phyloP scores from a whole-genome alignment of 1,284 basidiomycete genomes.

The Malassezia nana region DNA sequence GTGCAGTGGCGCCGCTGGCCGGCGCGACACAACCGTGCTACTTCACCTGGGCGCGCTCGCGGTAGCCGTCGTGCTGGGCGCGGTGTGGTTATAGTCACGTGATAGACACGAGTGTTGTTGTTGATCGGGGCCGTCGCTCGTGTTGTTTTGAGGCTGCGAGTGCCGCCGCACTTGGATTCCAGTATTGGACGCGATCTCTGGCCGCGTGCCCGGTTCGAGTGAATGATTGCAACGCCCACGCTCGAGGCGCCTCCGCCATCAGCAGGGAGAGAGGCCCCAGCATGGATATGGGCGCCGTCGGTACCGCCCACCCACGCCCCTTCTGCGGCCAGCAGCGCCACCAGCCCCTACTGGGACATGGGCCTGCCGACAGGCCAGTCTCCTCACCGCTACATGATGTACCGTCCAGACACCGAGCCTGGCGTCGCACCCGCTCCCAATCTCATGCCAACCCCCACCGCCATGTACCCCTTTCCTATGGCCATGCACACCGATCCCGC shows the following conservation, averaged over 20 bases:
- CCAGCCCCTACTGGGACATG: conserved; percentile 14
- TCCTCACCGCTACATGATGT: conserved; percentile 14
- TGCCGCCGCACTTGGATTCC: not conserved
- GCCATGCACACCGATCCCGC: conserved; percentile 13
- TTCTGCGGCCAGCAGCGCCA: not conserved
- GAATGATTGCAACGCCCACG: not conserved
- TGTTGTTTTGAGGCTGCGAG: not conserved
- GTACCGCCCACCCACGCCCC: not conserved
- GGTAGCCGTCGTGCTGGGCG: not conserved
- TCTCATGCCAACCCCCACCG: not conserved
- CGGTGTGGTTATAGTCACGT: conserved; percentile 11
- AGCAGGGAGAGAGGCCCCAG: not conserved
- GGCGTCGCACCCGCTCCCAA: not conserved
- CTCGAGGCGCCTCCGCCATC: not conserved
- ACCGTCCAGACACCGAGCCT: conserved; percentile 3
- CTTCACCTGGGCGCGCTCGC: not conserved
- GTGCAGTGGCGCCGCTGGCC: conserved; percentile 6
- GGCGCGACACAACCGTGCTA: not conserved
- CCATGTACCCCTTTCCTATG: conserved; percentile 5
- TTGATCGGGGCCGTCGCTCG: not conserved
- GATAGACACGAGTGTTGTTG: conserved; percentile 1
- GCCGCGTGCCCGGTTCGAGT: not conserved
- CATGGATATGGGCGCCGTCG: not conserved
- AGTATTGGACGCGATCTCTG: no score
- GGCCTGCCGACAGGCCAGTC: conserved; percentile 3